These are phyloP conservation scores for Aureobasidium sp. DNA, from an alignment of 2,329 filamentous ascomycete genomes.

Conservation along the genomic window DNA sequence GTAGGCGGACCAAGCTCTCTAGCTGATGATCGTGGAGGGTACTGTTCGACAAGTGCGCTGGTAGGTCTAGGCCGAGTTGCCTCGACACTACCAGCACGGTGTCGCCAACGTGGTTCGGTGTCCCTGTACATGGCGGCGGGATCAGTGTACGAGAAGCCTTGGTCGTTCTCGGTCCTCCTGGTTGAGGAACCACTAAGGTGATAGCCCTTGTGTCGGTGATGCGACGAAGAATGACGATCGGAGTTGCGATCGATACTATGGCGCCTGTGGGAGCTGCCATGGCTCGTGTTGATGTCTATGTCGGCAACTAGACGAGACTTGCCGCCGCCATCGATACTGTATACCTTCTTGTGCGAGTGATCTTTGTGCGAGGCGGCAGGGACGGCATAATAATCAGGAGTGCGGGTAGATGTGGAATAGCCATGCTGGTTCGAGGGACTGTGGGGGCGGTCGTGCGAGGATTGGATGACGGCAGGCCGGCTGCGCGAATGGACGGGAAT, in stretches of 20 bases:
- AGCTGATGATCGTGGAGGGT: conserved; percentile 25
- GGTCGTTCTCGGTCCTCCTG: conserved; percentile 15
- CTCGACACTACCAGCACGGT: conserved; percentile 40
- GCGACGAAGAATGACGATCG: conserved; percentile 21
- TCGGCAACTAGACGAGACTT: conserved; percentile 31
- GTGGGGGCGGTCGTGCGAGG: conserved; percentile 28
- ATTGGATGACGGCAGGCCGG: conserved; percentile 29
- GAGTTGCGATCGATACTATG: conserved; percentile 26
- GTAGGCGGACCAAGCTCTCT: conserved; percentile 50
- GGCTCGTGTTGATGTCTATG: conserved; percentile 30
- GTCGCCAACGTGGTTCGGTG: conserved; percentile 41
- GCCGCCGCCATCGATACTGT: conserved; percentile 40
- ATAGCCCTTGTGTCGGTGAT: conserved; percentile 26
- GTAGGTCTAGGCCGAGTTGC: conserved; percentile 36
- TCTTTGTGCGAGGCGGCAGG: conserved; percentile 28
- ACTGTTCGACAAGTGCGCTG: conserved; percentile 35
- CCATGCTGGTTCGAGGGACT: conserved; percentile 35
- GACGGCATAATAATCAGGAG: conserved; percentile 34
- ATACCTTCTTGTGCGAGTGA: conserved; percentile 44
- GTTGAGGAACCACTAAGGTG: conserved; percentile 24
- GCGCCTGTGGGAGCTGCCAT: conserved; percentile 18
- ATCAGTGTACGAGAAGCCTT: conserved; percentile 42
- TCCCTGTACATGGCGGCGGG: conserved; percentile 44
- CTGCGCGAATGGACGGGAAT: conserved; percentile 26
- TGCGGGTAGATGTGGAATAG: conserved; percentile 19